A percentile compares a stretch with the other conserved stretches of the same genome.
These are phyloP conservation scores for Miscanthus lutarioriparius DNA, from an alignment of 176 grass and related monocot species.

Conservation along the genomic window DNA sequence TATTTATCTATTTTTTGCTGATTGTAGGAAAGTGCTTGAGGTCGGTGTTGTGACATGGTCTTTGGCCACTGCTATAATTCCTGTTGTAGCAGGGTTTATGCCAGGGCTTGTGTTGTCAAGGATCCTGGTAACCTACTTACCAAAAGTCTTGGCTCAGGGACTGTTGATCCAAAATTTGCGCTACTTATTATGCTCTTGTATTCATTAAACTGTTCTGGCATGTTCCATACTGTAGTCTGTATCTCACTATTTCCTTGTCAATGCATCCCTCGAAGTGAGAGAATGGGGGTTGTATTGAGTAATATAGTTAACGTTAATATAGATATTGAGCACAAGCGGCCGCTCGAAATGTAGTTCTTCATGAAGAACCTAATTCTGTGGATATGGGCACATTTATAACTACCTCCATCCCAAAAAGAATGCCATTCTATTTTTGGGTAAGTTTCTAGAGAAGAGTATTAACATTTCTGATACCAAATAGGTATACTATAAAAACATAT, in stretches of 20 bases:
- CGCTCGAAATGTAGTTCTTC: background rate
- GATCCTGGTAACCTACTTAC: slow-evolving; percentile 70
- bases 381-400: background rate
- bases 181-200: slow-evolving; percentile 10
- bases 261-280: background rate
- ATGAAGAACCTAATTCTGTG: background rate
- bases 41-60: slow-evolving; percentile 83
- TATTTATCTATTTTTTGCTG: slow-evolving; percentile 31
- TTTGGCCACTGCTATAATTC: slow-evolving; percentile 74
- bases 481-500: background rate
- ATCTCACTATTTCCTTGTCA: slow-evolving; percentile 1
- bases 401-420: background rate
- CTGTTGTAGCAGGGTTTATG: slow-evolving; percentile 85
- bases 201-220: background rate
- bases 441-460: background rate
- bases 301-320: background rate
- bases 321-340: background rate
- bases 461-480: background rate
- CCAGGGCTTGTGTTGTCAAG: slow-evolving; percentile 86
- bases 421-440: background rate
- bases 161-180: slow-evolving; percentile 8
- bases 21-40: slow-evolving; percentile 85
- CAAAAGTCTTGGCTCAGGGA: background rate
- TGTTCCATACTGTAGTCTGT: background rate
- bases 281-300: background rate